These are phyloP conservation scores for Zygoascus hellenicus DNA, from an alignment of 1,139 yeast genomes.

Conservation along the genomic window DNA sequence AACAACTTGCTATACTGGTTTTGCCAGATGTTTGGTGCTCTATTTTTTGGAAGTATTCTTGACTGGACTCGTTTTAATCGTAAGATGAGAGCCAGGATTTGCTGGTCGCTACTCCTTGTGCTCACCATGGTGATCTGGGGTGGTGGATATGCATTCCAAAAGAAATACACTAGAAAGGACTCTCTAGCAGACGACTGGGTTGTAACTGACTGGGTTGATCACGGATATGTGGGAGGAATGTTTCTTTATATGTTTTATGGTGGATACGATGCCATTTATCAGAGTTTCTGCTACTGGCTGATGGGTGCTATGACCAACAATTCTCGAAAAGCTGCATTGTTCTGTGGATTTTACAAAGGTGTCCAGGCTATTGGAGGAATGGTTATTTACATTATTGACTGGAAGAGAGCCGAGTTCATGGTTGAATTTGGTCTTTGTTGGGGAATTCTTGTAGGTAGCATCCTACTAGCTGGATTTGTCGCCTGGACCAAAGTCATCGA, in stretches of 20 bases:
- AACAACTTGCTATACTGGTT: conserved; percentile 56
- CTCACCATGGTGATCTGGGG: conserved; percentile 51
- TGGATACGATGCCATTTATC: conserved; percentile 52
- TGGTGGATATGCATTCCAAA: conserved; percentile 50
- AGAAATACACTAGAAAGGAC: conserved; percentile 34
- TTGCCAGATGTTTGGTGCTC: conserved; percentile 52
- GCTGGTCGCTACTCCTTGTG: conserved; percentile 40
- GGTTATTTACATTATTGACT: conserved; percentile 52
- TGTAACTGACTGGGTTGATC: conserved; percentile 13
- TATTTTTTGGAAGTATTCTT: conserved; percentile 41
- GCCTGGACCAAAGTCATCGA: conserved; percentile 33
- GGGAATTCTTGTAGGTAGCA: conserved; percentile 47
- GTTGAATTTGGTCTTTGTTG: conserved; percentile 47
- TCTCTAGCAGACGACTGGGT: conserved; percentile 1
- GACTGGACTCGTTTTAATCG: conserved; percentile 42
- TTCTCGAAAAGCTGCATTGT: conserved; percentile 10
- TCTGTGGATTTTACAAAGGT: conserved; percentile 49
- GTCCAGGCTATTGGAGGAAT: conserved; percentile 58
- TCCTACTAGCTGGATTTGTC: conserved; percentile 38
- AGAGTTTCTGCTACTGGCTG: conserved; percentile 35
- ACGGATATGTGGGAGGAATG: conserved; percentile 53
- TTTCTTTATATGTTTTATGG: conserved; percentile 59
- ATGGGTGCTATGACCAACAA: conserved; percentile 13
- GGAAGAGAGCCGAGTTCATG: conserved; percentile 39
- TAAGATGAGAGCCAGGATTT: conserved; percentile 42